Percentiles rank a stretch among this genome's conserved stretches.
Conservation (phyloP, 2,329 filamentous ascomycete species). For the Talaromyces sp. region DNA sequence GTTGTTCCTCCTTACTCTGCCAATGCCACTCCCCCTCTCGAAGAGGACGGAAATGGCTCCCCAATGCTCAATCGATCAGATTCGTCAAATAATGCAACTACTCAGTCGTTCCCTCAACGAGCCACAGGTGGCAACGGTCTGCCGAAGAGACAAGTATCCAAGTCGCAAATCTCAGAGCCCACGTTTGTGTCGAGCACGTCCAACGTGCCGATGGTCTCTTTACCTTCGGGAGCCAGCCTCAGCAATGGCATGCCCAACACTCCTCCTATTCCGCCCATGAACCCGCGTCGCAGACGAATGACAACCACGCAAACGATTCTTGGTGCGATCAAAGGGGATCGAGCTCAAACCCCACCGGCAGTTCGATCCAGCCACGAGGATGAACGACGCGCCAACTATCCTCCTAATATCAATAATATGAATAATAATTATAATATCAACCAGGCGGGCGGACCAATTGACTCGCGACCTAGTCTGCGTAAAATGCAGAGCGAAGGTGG, state of each 20-base stretch:
- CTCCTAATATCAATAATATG: slow-evolving; percentile 5
- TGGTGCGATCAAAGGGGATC: slow-evolving; percentile 38
- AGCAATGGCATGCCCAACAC: slow-evolving; percentile 50
- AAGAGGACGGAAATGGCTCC: slow-evolving; percentile 44
- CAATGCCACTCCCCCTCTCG: slow-evolving; percentile 54
- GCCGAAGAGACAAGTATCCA: slow-evolving; percentile 59
- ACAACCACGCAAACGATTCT: slow-evolving; percentile 43
- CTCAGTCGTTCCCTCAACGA: slow-evolving; percentile 26
- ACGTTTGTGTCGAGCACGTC: slow-evolving; percentile 53
- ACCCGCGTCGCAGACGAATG: slow-evolving; percentile 55
- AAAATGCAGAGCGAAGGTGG: slow-evolving; percentile 52
- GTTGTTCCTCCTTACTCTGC: slow-evolving; percentile 48
- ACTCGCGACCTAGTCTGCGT: slow-evolving; percentile 41
- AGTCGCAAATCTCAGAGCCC: slow-evolving; percentile 62
- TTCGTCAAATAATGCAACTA: neutral
- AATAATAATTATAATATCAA: slow-evolving; percentile 11
- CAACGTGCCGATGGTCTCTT: slow-evolving; percentile 56
- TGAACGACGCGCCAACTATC: slow-evolving; percentile 36
- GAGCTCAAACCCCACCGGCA: slow-evolving; percentile 22
- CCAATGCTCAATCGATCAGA: slow-evolving; percentile 19
- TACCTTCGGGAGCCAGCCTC: slow-evolving; percentile 55
- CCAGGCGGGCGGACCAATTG: slow-evolving; percentile 20
- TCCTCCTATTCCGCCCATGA: slow-evolving; percentile 58
- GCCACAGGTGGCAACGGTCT: slow-evolving; percentile 29
- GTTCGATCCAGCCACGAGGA: slow-evolving; percentile 32